Percentiles rank a stretch among this genome's conserved stretches.
phyloP scores from a whole-genome alignment of 2,329 filamentous ascomycete genomes.

The Pseudocercospora eumusae region DNA sequence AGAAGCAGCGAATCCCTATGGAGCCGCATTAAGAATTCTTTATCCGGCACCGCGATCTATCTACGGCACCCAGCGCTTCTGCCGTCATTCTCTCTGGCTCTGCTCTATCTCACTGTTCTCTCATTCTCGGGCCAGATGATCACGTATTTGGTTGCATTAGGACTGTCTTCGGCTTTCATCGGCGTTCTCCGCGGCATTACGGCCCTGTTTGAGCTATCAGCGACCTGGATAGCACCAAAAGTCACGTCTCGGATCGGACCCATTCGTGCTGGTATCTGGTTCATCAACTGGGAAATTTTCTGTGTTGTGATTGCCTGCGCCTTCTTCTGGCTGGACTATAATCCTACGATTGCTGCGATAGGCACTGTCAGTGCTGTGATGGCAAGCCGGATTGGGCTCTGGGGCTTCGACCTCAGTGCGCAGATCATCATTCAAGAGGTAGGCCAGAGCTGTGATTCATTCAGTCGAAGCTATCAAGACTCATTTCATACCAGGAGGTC shows the following conservation, averaged over 20 bases:
- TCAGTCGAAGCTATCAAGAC: not conserved
- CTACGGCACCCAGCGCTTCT: constrained; percentile 58
- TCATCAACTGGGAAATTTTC: constrained; percentile 65
- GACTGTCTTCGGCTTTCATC: constrained; percentile 56
- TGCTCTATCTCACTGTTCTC: constrained; percentile 65
- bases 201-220: constrained; percentile 59
- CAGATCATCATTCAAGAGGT: constrained; percentile 52
- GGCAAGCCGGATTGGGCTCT: constrained; percentile 48
- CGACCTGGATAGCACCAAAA: constrained; percentile 62
- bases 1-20: constrained; percentile 9
- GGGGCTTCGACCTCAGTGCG: constrained; percentile 52
- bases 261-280: constrained; percentile 56
- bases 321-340: constrained; percentile 36
- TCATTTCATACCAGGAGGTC: constrained; percentile 36
- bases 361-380: constrained; percentile 45
- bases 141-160: constrained; percentile 61
- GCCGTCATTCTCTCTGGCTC: constrained; percentile 60
- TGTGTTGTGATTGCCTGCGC: constrained; percentile 50
- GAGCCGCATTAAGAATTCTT: constrained; percentile 11
- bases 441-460: not conserved
- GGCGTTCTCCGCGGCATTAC: constrained; percentile 57
- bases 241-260: constrained; percentile 53
- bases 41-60: constrained; percentile 46
- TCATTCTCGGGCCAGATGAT: constrained; percentile 64
- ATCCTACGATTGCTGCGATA: constrained; percentile 23